phyloP scores from a whole-genome alignment of 805 yeast genomes.

The Saccharomycopsis malanga region DNA sequence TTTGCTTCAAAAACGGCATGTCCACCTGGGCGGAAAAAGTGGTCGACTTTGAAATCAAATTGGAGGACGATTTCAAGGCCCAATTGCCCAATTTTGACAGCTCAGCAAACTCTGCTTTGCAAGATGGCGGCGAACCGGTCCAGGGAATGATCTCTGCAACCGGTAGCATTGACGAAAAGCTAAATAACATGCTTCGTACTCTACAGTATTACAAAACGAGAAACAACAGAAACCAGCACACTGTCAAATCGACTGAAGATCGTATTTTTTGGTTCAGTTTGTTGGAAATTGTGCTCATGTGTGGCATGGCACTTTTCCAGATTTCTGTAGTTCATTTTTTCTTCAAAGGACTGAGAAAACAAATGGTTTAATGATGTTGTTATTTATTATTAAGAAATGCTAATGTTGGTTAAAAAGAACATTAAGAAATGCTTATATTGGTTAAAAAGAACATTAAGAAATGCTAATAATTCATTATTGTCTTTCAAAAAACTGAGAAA shows the following conservation, averaged over 20 bases:
- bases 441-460: background rate
- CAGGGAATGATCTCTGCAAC: constrained; percentile 35
- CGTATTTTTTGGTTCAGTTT: constrained; percentile 62
- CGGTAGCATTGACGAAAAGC: constrained; percentile 50
- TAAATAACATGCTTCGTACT: constrained; percentile 48
- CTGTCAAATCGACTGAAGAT: constrained; percentile 58
- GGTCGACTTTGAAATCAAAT: constrained; percentile 71
- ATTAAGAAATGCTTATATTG: background rate
- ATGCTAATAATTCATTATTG: background rate
- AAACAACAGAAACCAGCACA: constrained; percentile 79
- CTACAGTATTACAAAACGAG: constrained; percentile 84
- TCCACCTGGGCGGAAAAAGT: constrained; percentile 76
- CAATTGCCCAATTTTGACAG: constrained; percentile 42
- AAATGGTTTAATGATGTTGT: constrained; percentile 11
- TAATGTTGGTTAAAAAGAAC: background rate
- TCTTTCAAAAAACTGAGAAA: background rate
- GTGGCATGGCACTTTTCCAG: constrained; percentile 65
- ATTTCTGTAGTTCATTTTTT: constrained; percentile 60
- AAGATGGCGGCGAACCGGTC: constrained; percentile 12
- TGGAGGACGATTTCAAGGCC: constrained; percentile 44
- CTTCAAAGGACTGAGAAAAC: constrained; percentile 33
- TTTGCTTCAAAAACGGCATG: constrained; percentile 80
- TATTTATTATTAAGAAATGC: too few species aligned
- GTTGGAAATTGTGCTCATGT: constrained; percentile 56
- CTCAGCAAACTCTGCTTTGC: constrained; percentile 17